phyloP scores from a whole-genome alignment of 176 grass and related monocot genomes.

The Juncus inflexus region DNA sequence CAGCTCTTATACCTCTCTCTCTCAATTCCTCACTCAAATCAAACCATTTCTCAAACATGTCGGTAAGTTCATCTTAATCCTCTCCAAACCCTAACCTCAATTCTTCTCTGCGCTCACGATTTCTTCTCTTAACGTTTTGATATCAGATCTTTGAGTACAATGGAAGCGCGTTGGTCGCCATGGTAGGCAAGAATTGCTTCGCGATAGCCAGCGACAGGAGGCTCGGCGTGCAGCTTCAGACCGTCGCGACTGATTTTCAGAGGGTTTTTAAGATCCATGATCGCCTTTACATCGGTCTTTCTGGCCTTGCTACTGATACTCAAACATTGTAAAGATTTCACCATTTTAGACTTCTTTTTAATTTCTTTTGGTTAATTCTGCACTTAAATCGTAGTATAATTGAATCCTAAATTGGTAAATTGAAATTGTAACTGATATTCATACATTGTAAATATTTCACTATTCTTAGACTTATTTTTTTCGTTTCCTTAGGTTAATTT shows the following conservation, averaged over 20 bases:
- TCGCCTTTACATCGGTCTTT: constrained; percentile 90
- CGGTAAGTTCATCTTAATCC: constrained; percentile 33
- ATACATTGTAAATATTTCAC: constrained; percentile 56
- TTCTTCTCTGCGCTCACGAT: neutral
- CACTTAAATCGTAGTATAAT: neutral
- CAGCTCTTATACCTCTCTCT: neutral
- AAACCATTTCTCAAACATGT: constrained; percentile 33
- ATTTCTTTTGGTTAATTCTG: neutral
- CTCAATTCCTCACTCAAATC: constrained; percentile 7
- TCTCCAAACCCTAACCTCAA: neutral
- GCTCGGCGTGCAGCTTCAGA: constrained; percentile 90
- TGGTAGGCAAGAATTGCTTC: constrained; percentile 98
- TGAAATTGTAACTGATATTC: constrained; percentile 44
- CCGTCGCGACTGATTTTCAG: constrained; percentile 90
- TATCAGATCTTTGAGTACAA: constrained; percentile 96
- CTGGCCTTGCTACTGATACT: constrained; percentile 78
- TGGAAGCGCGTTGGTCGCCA: constrained; percentile 86
- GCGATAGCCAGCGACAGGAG: constrained; percentile 90
- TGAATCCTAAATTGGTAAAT: too few relatives aligned
- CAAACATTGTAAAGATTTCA: constrained; percentile 62
- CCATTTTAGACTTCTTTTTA: neutral
- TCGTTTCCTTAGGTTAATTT: neutral
- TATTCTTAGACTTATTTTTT: neutral
- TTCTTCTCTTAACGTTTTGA: constrained; percentile 3
- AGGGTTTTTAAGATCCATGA: constrained; percentile 89